Conservation (phyloP, 1,139 yeast genomes). For the Geotrichum phurueaensis region DNA sequence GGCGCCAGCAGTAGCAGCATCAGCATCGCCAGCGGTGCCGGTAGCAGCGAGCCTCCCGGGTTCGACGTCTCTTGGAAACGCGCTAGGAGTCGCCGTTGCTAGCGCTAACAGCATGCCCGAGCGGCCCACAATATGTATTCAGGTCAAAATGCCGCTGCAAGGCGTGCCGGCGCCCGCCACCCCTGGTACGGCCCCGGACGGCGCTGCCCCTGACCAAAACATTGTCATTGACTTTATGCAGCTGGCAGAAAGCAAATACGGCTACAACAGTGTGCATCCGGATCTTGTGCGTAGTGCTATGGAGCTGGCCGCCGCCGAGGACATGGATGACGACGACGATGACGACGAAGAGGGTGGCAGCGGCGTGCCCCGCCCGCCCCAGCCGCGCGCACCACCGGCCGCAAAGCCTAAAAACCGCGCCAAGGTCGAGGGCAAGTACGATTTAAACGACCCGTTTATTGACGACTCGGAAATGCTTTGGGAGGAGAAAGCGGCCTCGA, state of each 20-base stretch:
- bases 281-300: conserved; percentile 53
- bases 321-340: conserved; percentile 55
- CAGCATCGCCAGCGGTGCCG: background rate
- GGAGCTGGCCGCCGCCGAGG: conserved; percentile 58
- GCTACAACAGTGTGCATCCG: conserved; percentile 69
- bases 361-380: conserved; percentile 33
- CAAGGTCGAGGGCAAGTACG: conserved; percentile 66
- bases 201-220: conserved; percentile 21
- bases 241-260: conserved; percentile 81
- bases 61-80: conserved; percentile 7
- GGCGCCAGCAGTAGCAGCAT: background rate
- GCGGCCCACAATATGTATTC: conserved; percentile 9
- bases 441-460: conserved; percentile 88
- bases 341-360: conserved; percentile 55
- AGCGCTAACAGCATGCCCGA: conserved; percentile 3
- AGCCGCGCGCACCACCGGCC: conserved; percentile 4
- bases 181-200: conserved; percentile 1
- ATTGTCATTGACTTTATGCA: conserved; percentile 74
- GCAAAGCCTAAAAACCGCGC: conserved; percentile 28
- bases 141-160: conserved; percentile 14
- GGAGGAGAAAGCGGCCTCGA: conserved; percentile 90
- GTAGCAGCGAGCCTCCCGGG: background rate
- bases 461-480: conserved; percentile 89
- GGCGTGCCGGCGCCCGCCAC: conserved; percentile 6
- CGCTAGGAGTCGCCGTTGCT: conserved; percentile 13